Percentiles rank a stretch among this genome's conserved stretches.
Evolutionary conservation across 1,139 yeast genomes (phyloP).

Genomic region (Pichia sp.): DNA sequence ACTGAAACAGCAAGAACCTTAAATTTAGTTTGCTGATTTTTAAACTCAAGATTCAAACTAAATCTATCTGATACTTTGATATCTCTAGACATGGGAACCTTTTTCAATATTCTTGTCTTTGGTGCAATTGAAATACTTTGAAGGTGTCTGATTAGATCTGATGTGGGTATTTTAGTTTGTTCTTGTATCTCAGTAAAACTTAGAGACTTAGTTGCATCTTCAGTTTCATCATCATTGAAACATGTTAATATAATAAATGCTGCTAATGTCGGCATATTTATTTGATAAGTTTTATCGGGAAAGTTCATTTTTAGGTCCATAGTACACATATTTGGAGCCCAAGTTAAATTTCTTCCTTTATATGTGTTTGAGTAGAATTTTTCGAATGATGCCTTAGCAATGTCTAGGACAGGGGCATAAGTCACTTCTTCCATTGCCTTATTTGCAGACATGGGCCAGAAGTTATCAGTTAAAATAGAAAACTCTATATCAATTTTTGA

Average conservation of each 20-base stretch:
- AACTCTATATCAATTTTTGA: constrained; percentile 37
- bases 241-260: constrained; percentile 61
- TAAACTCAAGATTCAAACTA: constrained; percentile 61
- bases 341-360: constrained; percentile 64
- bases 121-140: constrained; percentile 86
- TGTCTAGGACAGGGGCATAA: constrained; percentile 43
- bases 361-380: constrained; percentile 53
- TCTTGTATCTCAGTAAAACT: constrained; percentile 57
- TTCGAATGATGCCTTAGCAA: constrained; percentile 36
- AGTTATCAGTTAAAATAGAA: constrained; percentile 47
- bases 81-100: constrained; percentile 69
- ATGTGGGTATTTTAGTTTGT: constrained; percentile 63
- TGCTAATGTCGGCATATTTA: constrained; percentile 75
- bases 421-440: constrained; percentile 47
- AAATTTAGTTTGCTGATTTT: constrained; percentile 63
- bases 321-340: constrained; percentile 83
- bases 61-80: constrained; percentile 60
- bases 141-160: constrained; percentile 68
- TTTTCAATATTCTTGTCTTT: constrained; percentile 61
- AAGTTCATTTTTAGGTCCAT: constrained; percentile 67
- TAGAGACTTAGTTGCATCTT: constrained; percentile 33
- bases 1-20: constrained; percentile 69
- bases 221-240: constrained; percentile 47
- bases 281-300: constrained; percentile 64
- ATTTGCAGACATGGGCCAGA: constrained; percentile 60